A percentile compares a stretch with the other conserved stretches of the same genome.
Evolutionary conservation across 129 eudicot genomes (phyloP).

Genomic region (Centella asiatica): DNA sequence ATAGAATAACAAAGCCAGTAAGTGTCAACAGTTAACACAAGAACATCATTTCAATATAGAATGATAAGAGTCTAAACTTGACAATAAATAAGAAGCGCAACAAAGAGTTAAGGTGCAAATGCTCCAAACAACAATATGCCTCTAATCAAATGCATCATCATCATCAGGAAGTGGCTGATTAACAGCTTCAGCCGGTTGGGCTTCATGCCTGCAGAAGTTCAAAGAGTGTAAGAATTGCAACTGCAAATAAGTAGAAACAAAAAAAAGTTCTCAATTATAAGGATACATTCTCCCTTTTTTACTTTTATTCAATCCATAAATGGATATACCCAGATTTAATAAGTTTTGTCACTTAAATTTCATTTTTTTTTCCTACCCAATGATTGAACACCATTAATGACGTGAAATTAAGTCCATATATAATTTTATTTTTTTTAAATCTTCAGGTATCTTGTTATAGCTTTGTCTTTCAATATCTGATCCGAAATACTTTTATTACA

Average conservation of each 20-base stretch:
- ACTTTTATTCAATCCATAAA: too few relatives aligned
- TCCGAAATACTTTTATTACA: background rate
- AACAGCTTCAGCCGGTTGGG: background rate
- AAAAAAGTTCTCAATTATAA: background rate
- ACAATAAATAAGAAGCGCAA: background rate
- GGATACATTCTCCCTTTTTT: background rate
- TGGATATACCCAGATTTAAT: too few relatives aligned
- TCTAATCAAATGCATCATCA: constrained; percentile 24
- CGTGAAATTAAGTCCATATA: too few relatives aligned
- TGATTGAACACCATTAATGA: too few relatives aligned
- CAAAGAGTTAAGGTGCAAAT: background rate
- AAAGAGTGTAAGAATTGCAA: background rate
- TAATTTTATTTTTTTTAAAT: too few relatives aligned
- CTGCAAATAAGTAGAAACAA: background rate
- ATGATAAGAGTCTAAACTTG: background rate
- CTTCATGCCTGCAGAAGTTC: constrained; percentile 21
- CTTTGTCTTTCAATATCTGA: too few relatives aligned
- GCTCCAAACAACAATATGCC: background rate
- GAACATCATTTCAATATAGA: too few relatives aligned
- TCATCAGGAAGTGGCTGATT: constrained; percentile 27
- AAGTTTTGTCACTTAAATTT: too few relatives aligned
- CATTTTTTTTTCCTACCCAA: too few relatives aligned
- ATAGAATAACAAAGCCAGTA: background rate
- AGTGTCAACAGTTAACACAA: background rate
- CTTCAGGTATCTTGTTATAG: too few relatives aligned